Evolutionary conservation across 805 yeast genomes (phyloP).

Genomic region (Martiniozyma abietophila): DNA sequence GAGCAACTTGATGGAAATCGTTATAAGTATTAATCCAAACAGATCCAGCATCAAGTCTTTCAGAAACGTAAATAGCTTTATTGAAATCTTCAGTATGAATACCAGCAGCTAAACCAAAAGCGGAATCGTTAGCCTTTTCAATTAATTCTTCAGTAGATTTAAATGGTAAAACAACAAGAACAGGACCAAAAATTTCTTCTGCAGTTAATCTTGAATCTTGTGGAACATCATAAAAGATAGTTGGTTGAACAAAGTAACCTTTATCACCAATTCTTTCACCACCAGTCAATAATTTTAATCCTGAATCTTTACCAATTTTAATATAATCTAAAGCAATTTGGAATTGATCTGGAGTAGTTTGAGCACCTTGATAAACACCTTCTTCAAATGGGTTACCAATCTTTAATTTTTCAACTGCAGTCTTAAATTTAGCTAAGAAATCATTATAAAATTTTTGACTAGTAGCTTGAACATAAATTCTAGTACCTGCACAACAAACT

Average conservation of each 20-base stretch:
- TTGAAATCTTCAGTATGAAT: conserved; percentile 63
- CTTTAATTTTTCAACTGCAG: conserved; percentile 40
- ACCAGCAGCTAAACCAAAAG: conserved; percentile 84
- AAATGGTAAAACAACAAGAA: conserved; percentile 68
- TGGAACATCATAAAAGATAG: conserved; percentile 74
- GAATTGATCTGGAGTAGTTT: conserved; percentile 60
- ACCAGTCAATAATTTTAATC: conserved; percentile 69
- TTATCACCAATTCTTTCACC: conserved; percentile 66
- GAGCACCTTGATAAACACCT: conserved; percentile 64
- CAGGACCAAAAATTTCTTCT: conserved; percentile 92
- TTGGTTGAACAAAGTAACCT: conserved; percentile 72
- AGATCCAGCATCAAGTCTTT: conserved; percentile 66
- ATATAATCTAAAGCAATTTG: conserved; percentile 56
- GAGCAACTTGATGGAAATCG: conserved; percentile 57
- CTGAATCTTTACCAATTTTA: conserved; percentile 54
- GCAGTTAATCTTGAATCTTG: conserved; percentile 64
- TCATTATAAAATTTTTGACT: conserved; percentile 55
- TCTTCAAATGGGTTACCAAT: conserved; percentile 77
- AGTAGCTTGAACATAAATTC: conserved; percentile 59
- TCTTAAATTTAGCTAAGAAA: conserved; percentile 48
- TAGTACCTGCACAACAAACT: conserved; percentile 88
- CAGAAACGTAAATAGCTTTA: conserved; percentile 59
- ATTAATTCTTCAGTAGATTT: conserved; percentile 66
- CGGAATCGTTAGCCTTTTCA: conserved; percentile 63
- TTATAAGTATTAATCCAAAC: conserved; percentile 73